Percentiles rank a stretch among this genome's conserved stretches.
These are phyloP conservation scores for Alternaria sp. DNA, from an alignment of 2,329 filamentous ascomycete species.

Conservation along the genomic window DNA sequence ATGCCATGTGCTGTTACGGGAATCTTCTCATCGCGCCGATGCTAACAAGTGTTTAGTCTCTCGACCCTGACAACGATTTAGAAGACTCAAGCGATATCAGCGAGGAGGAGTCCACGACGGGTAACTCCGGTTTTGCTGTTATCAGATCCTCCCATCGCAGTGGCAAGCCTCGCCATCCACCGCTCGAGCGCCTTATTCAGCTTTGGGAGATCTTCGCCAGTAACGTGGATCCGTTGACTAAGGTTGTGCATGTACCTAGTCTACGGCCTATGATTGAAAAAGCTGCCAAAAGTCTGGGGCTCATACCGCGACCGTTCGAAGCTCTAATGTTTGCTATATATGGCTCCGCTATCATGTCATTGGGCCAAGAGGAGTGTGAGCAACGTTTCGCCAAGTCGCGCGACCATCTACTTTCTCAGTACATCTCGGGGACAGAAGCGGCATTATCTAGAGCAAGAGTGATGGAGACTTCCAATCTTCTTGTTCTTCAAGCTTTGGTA, in stretches of 20 bases:
- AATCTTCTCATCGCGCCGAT: background rate
- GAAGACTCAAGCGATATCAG: slow-evolving; percentile 65
- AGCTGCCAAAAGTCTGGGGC: slow-evolving; percentile 61
- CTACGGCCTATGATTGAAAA: slow-evolving; percentile 66
- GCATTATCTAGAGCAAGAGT: slow-evolving; percentile 16
- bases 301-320: slow-evolving; percentile 63
- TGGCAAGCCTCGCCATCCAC: slow-evolving; percentile 65
- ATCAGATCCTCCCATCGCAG: slow-evolving; percentile 47
- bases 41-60: background rate
- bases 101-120: slow-evolving; percentile 62
- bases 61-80: slow-evolving; percentile 47
- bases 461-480: slow-evolving; percentile 62
- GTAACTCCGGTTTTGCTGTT: slow-evolving; percentile 56
- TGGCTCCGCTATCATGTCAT: slow-evolving; percentile 48
- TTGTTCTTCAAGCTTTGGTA: slow-evolving; percentile 65
- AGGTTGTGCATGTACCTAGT: slow-evolving; percentile 18
- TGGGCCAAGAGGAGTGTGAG: slow-evolving; percentile 62
- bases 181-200: slow-evolving; percentile 67
- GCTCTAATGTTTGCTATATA: slow-evolving; percentile 47
- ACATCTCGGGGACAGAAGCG: slow-evolving; percentile 5
- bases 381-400: slow-evolving; percentile 60
- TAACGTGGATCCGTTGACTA: slow-evolving; percentile 18
- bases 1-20: background rate
- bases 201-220: slow-evolving; percentile 74
- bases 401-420: slow-evolving; percentile 62